Evolutionary conservation across 78 protist genomes (phyloP), one percentile per base, ranked within the genome.

Genomic region (Dictyostelium firmibasis): DNA sequence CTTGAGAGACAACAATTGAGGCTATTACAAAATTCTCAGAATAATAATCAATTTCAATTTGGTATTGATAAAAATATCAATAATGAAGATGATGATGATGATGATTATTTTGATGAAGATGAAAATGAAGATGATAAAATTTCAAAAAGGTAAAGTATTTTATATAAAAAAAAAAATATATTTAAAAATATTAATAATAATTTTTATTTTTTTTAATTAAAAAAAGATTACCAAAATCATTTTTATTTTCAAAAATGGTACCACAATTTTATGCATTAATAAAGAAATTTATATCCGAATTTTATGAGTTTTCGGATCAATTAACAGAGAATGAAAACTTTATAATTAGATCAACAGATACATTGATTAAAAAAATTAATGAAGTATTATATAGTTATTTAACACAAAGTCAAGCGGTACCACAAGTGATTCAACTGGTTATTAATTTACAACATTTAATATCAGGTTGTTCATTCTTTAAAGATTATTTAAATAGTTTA

Each of bases 191-290:
- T 62, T 62, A n/a, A 23, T 62, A 62, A n/a, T n/a, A n/a, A n/a
- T n/a, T n/a, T n/a, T n/a, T n/a, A n/a, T n/a, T 31, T 75, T 35
- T 18, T 75, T 36, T 13, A 44, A 44, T n/a, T n/a, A 44, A 44
- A 9, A 44, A 44, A 6, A 38, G n/a, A 41, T 76, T 93, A 14
- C 96, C 96, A 8, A 85, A 93, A 60, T 60, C 96, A 44, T 93
- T 85, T 64, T 23, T 79, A 78, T 93, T 93, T 53, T 93, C 96
- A 29, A 93, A 83, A 72, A 57, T 93, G 96, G 96, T 93, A 23
- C 96, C 96, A 11, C 96, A 93, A 44, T 93, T 86, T 57, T 93
- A 86, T 53, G 38, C 88, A 16, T 43, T 93, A 18, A 47, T 93
- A 0, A 93, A 93, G 27, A 84, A 85, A 47, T 86, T 93, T 29